Percentiles rank a stretch among this genome's conserved stretches.
phyloP scores from a whole-genome alignment of 202 grass and related monocot species.

The Carex sylvatica region DNA sequence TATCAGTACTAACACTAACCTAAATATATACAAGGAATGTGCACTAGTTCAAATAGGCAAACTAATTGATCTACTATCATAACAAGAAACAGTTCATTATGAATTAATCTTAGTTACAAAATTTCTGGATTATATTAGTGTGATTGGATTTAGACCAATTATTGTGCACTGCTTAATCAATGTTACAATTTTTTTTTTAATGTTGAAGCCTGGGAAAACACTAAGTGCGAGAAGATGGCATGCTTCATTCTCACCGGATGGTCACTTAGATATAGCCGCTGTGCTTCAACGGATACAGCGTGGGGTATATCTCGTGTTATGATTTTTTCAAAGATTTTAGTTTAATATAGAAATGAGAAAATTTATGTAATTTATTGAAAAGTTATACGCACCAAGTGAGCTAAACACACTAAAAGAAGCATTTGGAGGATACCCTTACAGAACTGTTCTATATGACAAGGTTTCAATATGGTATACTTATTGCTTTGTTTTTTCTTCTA shows the following conservation, averaged over 20 bases:
- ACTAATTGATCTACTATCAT: too few species aligned
- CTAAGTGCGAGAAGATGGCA: constrained; percentile 80
- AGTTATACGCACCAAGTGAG: not conserved
- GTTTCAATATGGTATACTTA: too few species aligned
- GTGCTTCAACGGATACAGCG: constrained; percentile 73
- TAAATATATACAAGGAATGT: too few species aligned
- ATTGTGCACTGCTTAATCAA: constrained; percentile 1
- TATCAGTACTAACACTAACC: not conserved
- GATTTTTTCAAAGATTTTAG: not conserved
- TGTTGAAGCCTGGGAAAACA: constrained; percentile 67
- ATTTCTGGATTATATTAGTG: not conserved
- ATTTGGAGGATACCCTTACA: too few species aligned
- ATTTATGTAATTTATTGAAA: not conserved
- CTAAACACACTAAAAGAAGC: not conserved
- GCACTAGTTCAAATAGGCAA: too few species aligned
- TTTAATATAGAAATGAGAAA: not conserved
- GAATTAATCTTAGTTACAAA: not conserved
- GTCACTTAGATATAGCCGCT: constrained; percentile 56
- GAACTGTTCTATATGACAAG: too few species aligned
- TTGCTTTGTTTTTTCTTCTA: too few species aligned
- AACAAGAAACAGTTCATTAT: not conserved
- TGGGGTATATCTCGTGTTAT: constrained; percentile 43
- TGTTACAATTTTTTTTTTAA: not conserved
- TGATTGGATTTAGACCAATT: not conserved
- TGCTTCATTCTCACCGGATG: constrained; percentile 71